Evolutionary conservation across 768 basidiomycete genomes (phyloP), one percentile per base, ranked within the genome.

Genomic region (Tephrocybe sp.): DNA sequence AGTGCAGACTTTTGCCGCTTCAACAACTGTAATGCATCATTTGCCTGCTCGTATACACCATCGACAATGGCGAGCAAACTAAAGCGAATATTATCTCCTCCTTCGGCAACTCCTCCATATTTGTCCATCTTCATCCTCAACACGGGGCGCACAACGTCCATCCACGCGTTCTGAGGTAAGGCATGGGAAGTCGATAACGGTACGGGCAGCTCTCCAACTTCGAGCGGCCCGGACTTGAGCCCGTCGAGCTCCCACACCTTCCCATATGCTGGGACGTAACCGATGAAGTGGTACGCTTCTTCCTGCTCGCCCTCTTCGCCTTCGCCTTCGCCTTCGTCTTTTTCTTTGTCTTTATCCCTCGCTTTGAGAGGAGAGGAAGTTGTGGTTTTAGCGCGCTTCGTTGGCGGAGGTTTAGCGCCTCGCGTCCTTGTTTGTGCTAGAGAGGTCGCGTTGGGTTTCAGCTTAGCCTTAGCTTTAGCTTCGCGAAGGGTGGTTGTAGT

Each of bases 231-330:
- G 1, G 76, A 71, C 52, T 81, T 82, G 48, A 85, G 72, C 11
- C 84, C 83, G 60, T 85, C 82, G 45, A 86, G 74, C 62, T 86
- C 83, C 83, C 83, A 86, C n/a, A 84, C 82, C 55, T 83, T 82
- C 7, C 82, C 82, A 57, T 75, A 67, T 1, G 75, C 77, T 4
- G 81, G 83, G 31, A 84, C 79, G 57, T 83, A 85, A 9, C 80
- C 82, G 52, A 85, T 82, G 67, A 82, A 85, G 59, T 85, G 83
- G 64, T 78, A 85, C 0, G 69, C 69, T 44, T 83, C 82, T 35
- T 77, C 74, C 14, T 60, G 60, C 8, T 70, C 70, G 1, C 61
- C 68, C 3, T 42, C 14, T 13, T 51, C 34, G 12, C 35, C 26
- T 22, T 49, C 42, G 1, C 65, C 61, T 16, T 61, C 59, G 3